These are phyloP conservation scores for Debaryomyces robertsiae DNA, from an alignment of 1,139 yeast species.

Conservation along the genomic window DNA sequence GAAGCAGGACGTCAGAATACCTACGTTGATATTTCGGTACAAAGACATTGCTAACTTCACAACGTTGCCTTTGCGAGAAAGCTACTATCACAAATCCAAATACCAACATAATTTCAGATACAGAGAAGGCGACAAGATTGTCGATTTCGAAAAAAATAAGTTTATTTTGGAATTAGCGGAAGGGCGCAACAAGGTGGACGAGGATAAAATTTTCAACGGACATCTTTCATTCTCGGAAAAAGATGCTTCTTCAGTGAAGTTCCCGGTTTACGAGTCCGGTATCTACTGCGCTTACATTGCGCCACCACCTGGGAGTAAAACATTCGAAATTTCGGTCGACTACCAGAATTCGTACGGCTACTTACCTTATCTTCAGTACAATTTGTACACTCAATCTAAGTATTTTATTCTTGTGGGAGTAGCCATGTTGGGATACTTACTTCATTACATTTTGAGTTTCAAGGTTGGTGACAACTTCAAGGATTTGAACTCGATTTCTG, in stretches of 20 bases:
- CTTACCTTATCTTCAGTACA: constrained; percentile 24
- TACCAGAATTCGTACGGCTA: constrained; percentile 33
- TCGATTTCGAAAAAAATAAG: constrained; percentile 16
- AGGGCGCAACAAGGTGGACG: constrained; percentile 9
- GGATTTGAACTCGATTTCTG: constrained; percentile 35
- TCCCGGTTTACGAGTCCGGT: constrained; percentile 29
- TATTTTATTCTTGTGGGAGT: constrained; percentile 21
- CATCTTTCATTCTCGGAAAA: constrained; percentile 13
- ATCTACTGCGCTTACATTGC: constrained; percentile 39
- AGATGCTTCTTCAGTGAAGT: constrained; percentile 15
- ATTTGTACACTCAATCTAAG: constrained; percentile 23
- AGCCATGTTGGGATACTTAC: constrained; percentile 24
- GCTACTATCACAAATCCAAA: constrained; percentile 16
- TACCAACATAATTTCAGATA: constrained; percentile 13
- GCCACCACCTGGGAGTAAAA: constrained; percentile 19
- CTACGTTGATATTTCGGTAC: constrained; percentile 30
- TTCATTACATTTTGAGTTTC: constrained; percentile 31
- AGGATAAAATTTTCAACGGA: constrained; percentile 13
- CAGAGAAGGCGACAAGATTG: constrained; percentile 9
- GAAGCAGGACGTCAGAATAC: constrained; percentile 18
- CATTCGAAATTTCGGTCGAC: constrained; percentile 23
- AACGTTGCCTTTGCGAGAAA: constrained; percentile 23
- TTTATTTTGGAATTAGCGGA: constrained; percentile 13
- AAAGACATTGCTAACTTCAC: constrained; percentile 27
- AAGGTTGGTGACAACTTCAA: constrained; percentile 33